Base-by-base conservation (phyloP, 176 grass and related monocot species). In the Tuctoria greenei region DNA sequence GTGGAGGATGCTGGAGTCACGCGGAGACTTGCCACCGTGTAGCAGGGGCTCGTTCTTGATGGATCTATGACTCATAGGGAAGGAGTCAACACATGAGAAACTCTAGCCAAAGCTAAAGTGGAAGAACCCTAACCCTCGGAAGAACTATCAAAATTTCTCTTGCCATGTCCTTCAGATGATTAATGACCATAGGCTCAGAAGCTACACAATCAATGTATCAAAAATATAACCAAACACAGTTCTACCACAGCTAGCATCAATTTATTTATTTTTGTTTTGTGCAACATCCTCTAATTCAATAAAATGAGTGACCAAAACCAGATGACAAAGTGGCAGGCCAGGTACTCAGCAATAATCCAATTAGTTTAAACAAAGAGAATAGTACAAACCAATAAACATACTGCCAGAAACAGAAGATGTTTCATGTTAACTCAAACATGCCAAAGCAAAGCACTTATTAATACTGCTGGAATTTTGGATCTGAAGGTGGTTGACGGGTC, bases 111-210 rank as follows among this genome's bases (percentile, higher is more conserved):
- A n/a, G n/a, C n/a, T n/a, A n/a, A n/a, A n/a, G n/a, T n/a, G n/a
- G n/a, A n/a, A n/a, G n/a, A n/a, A n/a, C n/a, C n/a, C n/a, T n/a
- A n/a, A n/a, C n/a, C n/a, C n/a, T n/a, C n/a, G n/a, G n/a, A n/a
- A n/a, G n/a, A n/a, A n/a, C 82, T 50, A 82, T 85, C 73, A 97
- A 85, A 67, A 97, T 97, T 44, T 83, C 60, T 70, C 88, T 93
- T 77, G 94, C 94, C 74, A 86, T 93, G 58, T 87, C 94, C 94
- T 97, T 79, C 54, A 78, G 4, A 87, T 65, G 75, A 74, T 12
- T 72, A 20, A 89, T 31, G 46, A 26, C 80, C 67, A 75, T 62
- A 82, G 16, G 54, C 67, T 82, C 66, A 90, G 63, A 79, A 78
- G 67, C 34, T 66, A 31, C 25, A 67, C n/a, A 75, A 38, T 49